A percentile compares a stretch with the other conserved stretches of the same genome.
phyloP scores from a whole-genome alignment of 441 rosid species.

The Erysimum pusillum region DNA sequence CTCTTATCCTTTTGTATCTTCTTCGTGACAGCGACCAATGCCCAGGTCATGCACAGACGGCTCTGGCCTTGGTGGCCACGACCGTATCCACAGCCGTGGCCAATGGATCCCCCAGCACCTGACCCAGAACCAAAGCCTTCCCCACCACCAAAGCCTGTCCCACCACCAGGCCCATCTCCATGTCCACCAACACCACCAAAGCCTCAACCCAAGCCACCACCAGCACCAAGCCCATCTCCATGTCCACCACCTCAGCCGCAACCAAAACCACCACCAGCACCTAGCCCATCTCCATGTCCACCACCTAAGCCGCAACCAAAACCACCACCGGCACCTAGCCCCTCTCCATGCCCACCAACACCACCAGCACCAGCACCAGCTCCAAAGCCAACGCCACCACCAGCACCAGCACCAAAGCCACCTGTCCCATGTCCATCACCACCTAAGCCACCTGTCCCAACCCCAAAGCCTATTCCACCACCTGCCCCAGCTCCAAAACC shows the following conservation, averaged over 20 bases:
- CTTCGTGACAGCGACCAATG: slow-evolving; percentile 32
- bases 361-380: neutral
- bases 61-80: slow-evolving; percentile 47
- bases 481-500: slow-evolving; percentile 31
- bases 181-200: too few relatives aligned
- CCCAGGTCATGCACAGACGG: slow-evolving; percentile 41
- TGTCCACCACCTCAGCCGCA: slow-evolving; percentile 30
- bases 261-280: slow-evolving; percentile 38
- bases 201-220: too few relatives aligned
- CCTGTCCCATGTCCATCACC: neutral
- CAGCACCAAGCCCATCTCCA: slow-evolving; percentile 25
- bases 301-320: slow-evolving; percentile 26
- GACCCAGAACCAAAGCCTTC: slow-evolving; percentile 29
- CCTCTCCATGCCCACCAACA: neutral
- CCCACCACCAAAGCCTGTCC: too few relatives aligned
- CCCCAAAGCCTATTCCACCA: slow-evolving; percentile 37
- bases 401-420: slow-evolving; percentile 32
- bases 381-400: slow-evolving; percentile 20
- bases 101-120: slow-evolving; percentile 37
- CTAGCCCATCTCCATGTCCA: slow-evolving; percentile 17
- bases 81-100: slow-evolving; percentile 39
- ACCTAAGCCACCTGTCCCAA: slow-evolving; percentile 31
- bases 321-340: slow-evolving; percentile 10
- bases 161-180: too few relatives aligned
- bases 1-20: slow-evolving; percentile 31